A percentile compares a stretch with the other conserved stretches of the same genome.
Evolutionary conservation across 257 asterid genomes (phyloP).

Genomic region (Solanum chmielewskii): DNA sequence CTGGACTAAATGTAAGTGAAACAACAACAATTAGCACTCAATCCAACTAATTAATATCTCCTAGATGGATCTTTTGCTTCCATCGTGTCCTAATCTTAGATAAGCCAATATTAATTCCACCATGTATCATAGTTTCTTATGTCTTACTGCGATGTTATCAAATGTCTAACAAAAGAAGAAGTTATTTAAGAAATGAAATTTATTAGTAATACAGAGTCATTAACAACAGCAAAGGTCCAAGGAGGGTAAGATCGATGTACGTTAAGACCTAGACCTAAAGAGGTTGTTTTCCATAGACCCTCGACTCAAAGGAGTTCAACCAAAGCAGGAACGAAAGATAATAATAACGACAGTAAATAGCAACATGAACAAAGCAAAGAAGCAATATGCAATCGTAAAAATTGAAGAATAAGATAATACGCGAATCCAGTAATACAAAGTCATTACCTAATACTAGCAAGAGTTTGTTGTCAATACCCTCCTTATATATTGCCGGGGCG

Average conservation of each 20-base stretch:
- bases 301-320: not conserved
- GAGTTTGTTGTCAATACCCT: not conserved
- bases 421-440: not conserved
- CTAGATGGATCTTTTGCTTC: not conserved
- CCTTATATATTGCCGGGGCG: not conserved
- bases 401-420: not conserved
- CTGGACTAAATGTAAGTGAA: not conserved
- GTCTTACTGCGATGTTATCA: not conserved
- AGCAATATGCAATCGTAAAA: not conserved
- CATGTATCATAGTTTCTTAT: not conserved
- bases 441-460: not conserved
- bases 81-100: not conserved
- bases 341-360: no score
- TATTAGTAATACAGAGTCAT: not conserved
- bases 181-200: not conserved
- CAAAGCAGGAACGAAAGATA: not conserved
- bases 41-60: not conserved
- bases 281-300: no score
- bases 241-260: not conserved
- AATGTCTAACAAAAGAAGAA: not conserved
- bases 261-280: not conserved
- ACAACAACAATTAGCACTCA: not conserved
- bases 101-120: not conserved
- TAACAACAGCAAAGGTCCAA: not conserved
- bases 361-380: not conserved